These are phyloP conservation scores for Dothideomycetidae sp. DNA, from an alignment of 2,329 filamentous ascomycete genomes.

Conservation along the genomic window DNA sequence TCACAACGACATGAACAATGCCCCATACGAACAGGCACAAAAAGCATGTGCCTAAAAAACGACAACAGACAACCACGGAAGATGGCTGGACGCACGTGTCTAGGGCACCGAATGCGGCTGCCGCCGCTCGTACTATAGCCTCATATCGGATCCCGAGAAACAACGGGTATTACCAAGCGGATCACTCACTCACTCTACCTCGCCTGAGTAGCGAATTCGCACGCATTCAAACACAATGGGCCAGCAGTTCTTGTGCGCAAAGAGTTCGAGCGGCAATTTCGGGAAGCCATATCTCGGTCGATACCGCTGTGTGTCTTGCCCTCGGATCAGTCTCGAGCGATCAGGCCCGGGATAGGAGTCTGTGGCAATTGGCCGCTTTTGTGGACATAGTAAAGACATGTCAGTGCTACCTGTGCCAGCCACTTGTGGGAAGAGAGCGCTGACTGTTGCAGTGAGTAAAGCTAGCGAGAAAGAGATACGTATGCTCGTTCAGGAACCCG, in stretches of 20 bases:
- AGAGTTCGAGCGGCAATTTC: no score
- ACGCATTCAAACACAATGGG: no score
- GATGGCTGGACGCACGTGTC: not conserved
- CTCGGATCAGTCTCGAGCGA: not conserved
- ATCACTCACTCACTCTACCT: not conserved
- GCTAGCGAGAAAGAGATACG: not conserved
- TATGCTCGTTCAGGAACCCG: not conserved
- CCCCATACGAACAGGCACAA: not conserved
- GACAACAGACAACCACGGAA: not conserved
- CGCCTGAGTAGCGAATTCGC: no score
- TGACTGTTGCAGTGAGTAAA: not conserved
- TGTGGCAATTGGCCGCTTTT: not conserved
- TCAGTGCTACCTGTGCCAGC: not conserved
- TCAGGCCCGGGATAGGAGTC: not conserved
- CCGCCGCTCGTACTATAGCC: not conserved
- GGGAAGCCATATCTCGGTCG: no score
- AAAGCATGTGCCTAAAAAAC: not conserved
- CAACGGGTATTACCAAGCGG: not conserved
- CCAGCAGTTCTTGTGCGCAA: no score
- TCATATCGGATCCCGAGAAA: not conserved
- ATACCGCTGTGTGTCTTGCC: not conserved
- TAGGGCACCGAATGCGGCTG: no score
- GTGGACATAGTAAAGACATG: not conserved
- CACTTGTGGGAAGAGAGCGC: not conserved
- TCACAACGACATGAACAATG: no score